phyloP scores from a whole-genome alignment of 345 rosid genomes.

The Corchorus olitorius region DNA sequence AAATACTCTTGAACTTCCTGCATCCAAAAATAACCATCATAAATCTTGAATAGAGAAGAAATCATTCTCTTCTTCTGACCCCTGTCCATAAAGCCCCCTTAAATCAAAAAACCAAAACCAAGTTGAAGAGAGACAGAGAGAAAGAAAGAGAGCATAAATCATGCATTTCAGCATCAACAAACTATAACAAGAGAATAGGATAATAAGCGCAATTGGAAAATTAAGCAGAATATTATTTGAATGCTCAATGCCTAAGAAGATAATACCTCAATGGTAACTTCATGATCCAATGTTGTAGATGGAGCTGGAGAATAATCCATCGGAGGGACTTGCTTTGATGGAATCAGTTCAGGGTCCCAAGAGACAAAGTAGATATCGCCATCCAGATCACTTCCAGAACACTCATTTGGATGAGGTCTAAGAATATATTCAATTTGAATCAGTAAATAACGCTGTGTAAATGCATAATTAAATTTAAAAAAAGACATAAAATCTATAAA shows the following conservation, averaged over 20 bases:
- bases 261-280: conserved; percentile 40
- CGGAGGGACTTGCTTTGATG: conserved; percentile 16
- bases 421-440: neutral
- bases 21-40: neutral
- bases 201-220: neutral
- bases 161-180: neutral
- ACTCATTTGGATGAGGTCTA: conserved; percentile 46
- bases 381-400: conserved; percentile 45
- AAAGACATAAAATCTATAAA: neutral
- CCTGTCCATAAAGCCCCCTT: neutral
- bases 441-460: neutral
- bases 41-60: neutral
- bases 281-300: conserved; percentile 17
- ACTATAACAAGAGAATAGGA: neutral
- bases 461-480: neutral
- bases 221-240: neutral
- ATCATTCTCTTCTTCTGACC: neutral
- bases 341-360: conserved; percentile 45
- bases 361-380: conserved; percentile 45
- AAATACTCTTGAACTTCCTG: conserved; percentile 59
- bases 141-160: neutral
- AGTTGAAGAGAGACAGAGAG: neutral
- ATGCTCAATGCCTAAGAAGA: neutral
- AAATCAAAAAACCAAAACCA: neutral
- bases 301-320: conserved; percentile 40